Base-by-base conservation (phyloP, 139 green algal species). In the Chlamydomonas eustigma region DNA sequence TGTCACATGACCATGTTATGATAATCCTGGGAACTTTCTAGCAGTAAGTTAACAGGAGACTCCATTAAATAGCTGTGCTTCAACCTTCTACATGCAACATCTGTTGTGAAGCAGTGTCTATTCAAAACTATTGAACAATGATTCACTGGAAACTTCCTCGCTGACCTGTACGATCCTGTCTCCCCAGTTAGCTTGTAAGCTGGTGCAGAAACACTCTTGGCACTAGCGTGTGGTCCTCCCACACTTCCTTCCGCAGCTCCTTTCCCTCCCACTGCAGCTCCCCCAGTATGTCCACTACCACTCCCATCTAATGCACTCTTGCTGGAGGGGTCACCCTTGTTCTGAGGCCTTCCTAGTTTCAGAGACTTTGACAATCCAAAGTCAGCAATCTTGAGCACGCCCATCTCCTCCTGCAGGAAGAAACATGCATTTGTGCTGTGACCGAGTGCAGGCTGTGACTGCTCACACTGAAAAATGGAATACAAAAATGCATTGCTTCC, bases 281-380 rank as follows among this genome's bases (percentile, higher is more conserved):
- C n/a, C n/a, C n/a, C n/a, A n/a, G n/a, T n/a, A n/a, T n/a, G n/a
- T n/a, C n/a, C n/a, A n/a, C n/a, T n/a, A n/a, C n/a, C n/a, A n/a
- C n/a, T n/a, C n/a, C n/a, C n/a, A n/a, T n/a, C n/a, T n/a, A n/a
- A n/a, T n/a, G n/a, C n/a, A n/a, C n/a, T n/a, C n/a, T n/a, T n/a
- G n/a, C n/a, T 58, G 44, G 12, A 22, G 44, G 12, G 44, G 12
- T 30, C 58, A 69, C 58, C 12, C 58, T 30, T 30, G 22, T 69
- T 6, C 6, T 33, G 76, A 31, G 74, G 78, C 74, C 72, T 80
- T 64, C 65, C 44, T 32, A 90, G 81, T 73, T 88, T 86, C 37
- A 97, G 84, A 33, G 92, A 95, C 81, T 97, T 97, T 51, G 79
- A 90, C 32, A 97, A 83, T 0, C 91, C 93, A 76, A 97, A 97